Base-by-base conservation (phyloP, 163 green algal genomes). In the Scenedesmus sp. region DNA sequence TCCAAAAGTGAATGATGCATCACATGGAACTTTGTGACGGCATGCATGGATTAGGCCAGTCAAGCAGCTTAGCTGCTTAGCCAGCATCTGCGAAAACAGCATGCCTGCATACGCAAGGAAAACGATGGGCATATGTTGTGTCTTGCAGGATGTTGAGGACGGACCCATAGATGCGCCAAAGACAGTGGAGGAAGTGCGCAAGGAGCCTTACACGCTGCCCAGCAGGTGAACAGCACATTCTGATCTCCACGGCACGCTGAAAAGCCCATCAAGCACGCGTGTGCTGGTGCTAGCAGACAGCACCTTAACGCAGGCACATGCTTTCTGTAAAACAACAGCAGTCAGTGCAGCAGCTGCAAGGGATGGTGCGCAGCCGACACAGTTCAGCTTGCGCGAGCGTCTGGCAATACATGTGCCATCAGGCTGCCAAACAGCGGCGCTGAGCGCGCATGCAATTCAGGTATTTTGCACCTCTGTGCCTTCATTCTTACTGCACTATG, bases 121-220 rank as follows among this genome's bases (percentile, higher is more conserved):
- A 23, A 82, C 1, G 7, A 56, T n/a, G 0, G 34, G n/a, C 34
- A 26, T 34, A 26, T 13, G 12, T 18, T 13, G 2, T 84, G 23
- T 8, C 13, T 84, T 84, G 66, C 92, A 97, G 95, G 87, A 97
- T 94, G 84, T 46, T 20, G 84, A 93, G 3, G 97, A 99, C 87
- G 98, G 98, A 0, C 96, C 98, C 0, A 99, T 99, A 70, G 98
- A 99, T 88, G 77, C 83, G 18, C 94, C 94, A 12, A 98, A 98
- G 85, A 97, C 95, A 0, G 93, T 98, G 9, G 90, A 86, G 2
- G 96, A 99, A 1, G 96, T 99, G 6, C 93, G 95, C 15, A 81
- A 98, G 86, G 97, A 99, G 77, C 97, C 97, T 3, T 98, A 99
- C 91, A 92, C 84, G 56, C 92, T 99, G 90, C 98, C 98, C 20